Conservation (phyloP, 2,329 filamentous ascomycete genomes). For the Seiridium cupressi region DNA sequence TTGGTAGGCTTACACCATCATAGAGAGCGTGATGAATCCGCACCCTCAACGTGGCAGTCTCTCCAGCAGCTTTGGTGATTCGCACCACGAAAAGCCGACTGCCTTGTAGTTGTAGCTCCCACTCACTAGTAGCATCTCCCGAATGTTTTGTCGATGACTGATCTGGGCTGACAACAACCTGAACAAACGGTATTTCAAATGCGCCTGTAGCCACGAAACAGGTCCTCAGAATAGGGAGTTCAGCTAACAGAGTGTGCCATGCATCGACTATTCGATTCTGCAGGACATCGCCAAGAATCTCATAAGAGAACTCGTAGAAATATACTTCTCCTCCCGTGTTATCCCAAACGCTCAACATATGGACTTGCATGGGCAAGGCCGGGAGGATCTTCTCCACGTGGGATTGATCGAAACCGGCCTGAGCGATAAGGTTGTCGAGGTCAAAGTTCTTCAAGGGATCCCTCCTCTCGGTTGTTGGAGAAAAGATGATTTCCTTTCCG, state of each 20-base stretch:
- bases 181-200: slow-evolving; percentile 54
- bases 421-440: slow-evolving; percentile 32
- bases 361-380: slow-evolving; percentile 73
- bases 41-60: slow-evolving; percentile 41
- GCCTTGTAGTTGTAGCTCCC: slow-evolving; percentile 17
- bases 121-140: slow-evolving; percentile 13
- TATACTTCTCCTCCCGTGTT: slow-evolving; percentile 66
- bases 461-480: not conserved
- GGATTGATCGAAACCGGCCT: slow-evolving; percentile 36
- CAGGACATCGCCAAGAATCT: slow-evolving; percentile 38
- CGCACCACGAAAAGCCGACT: slow-evolving; percentile 24
- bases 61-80: slow-evolving; percentile 11
- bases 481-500: not conserved
- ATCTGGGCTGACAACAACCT: slow-evolving; percentile 46
- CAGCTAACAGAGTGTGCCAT: slow-evolving; percentile 58
- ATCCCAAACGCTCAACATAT: slow-evolving; percentile 78
- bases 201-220: slow-evolving; percentile 54
- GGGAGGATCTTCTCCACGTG: slow-evolving; percentile 61
- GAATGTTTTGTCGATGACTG: not conserved
- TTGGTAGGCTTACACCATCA: slow-evolving; percentile 75
- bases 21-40: slow-evolving; percentile 85
- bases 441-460: slow-evolving; percentile 34
- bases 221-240: slow-evolving; percentile 68
- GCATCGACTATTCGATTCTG: slow-evolving; percentile 46
- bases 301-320: slow-evolving; percentile 70